A percentile compares a stretch with the other conserved stretches of the same genome.
Conservation (phyloP, 2,329 filamentous ascomycete species). For the Graphilbum ipis-grandicollis region DNA sequence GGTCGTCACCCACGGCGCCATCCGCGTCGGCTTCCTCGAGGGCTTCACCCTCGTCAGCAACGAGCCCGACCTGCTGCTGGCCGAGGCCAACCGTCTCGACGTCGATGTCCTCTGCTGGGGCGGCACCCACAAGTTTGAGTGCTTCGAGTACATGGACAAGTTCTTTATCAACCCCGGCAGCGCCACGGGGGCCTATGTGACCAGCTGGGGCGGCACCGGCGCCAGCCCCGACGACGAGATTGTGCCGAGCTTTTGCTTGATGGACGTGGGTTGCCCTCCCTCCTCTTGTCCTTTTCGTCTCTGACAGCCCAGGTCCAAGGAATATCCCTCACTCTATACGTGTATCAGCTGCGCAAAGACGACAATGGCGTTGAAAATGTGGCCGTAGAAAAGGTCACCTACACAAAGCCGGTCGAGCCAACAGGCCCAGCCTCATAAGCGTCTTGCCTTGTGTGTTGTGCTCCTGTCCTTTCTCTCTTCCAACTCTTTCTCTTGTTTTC, state of each 20-base stretch:
- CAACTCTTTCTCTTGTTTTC: too few species aligned
- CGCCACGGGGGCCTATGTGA: slow-evolving; percentile 45
- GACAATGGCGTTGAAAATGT: slow-evolving; percentile 63
- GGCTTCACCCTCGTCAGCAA: slow-evolving; percentile 51
- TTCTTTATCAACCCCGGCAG: slow-evolving; percentile 56
- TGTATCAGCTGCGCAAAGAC: slow-evolving; percentile 72
- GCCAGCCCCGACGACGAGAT: slow-evolving; percentile 63
- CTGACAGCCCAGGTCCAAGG: slow-evolving; percentile 58
- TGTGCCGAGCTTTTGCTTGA: slow-evolving; percentile 83
- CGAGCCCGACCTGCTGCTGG: slow-evolving; percentile 48
- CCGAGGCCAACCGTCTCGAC: slow-evolving; percentile 50
- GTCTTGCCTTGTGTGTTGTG: too few species aligned
- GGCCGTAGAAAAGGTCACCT: slow-evolving; percentile 73
- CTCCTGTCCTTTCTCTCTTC: too few species aligned
- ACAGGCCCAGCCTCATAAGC: slow-evolving; percentile 29
- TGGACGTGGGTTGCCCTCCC: slow-evolving; percentile 61
- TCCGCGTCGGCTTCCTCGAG: slow-evolving; percentile 50
- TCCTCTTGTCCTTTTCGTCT: not conserved
- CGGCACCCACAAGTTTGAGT: slow-evolving; percentile 51
- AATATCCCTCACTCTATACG: slow-evolving; percentile 87
- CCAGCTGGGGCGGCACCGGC: slow-evolving; percentile 42
- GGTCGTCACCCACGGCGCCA: slow-evolving; percentile 46
- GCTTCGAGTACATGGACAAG: slow-evolving; percentile 59
- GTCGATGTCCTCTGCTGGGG: slow-evolving; percentile 55
- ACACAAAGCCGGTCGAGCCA: slow-evolving; percentile 56